A percentile compares a stretch with the other conserved stretches of the same genome.
Evolutionary conservation across 331 rosid genomes (phyloP).

Genomic region (Quercus tomentella): DNA sequence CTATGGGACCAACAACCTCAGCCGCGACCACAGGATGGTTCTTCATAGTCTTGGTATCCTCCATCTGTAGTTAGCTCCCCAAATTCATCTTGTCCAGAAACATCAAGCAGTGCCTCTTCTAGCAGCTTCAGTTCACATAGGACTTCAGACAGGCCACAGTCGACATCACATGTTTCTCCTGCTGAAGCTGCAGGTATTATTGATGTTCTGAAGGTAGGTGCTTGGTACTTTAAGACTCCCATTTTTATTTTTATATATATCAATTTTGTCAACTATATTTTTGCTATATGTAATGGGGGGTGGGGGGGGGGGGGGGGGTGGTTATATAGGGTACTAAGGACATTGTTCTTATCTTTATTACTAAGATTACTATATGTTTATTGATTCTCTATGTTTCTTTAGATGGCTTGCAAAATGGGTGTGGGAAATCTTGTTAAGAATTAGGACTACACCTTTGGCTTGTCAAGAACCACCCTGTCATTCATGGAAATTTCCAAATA

Average conservation of each 20-base stretch:
- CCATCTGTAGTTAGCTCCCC: conserved; percentile 57
- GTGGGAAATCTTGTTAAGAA: background rate
- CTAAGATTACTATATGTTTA: background rate
- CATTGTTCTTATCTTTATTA: background rate
- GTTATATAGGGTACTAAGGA: background rate
- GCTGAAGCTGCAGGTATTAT: conserved; percentile 76
- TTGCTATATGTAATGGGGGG: background rate
- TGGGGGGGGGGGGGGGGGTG: too few relatives aligned
- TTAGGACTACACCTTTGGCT: background rate
- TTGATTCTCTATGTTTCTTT: background rate
- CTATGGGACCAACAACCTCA: conserved; percentile 63
- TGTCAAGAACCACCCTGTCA: background rate
- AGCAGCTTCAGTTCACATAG: conserved; percentile 40
- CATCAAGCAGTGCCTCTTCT: conserved; percentile 54
- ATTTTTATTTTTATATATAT: background rate
- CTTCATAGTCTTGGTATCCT: conserved; percentile 85
- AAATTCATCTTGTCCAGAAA: conserved; percentile 58
- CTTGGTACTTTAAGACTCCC: background rate
- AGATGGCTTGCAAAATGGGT: background rate
- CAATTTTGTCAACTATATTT: background rate
- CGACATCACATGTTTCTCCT: conserved; percentile 61
- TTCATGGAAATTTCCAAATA: background rate
- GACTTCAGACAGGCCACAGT: conserved; percentile 39
- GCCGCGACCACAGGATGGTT: conserved; percentile 49
- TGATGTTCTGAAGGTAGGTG: conserved; percentile 56